Base-by-base conservation (phyloP, 495 filamentous ascomycete species). In the Aspergillus indologenus region DNA sequence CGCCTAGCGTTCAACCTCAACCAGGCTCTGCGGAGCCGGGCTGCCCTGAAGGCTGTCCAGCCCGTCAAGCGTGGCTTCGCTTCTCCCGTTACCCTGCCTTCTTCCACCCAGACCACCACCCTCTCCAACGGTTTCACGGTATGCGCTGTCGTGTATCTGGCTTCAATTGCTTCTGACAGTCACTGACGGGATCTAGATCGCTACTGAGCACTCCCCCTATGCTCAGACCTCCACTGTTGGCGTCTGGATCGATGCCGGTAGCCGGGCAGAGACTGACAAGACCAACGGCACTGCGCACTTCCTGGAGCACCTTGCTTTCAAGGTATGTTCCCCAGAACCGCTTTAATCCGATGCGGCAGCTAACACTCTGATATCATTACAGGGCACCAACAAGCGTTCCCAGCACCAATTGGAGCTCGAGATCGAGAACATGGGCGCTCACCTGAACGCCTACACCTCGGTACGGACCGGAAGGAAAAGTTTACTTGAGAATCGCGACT, bases 231-330 rank as follows among this genome's bases (percentile, higher is more conserved):
- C 91, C 65, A 99, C 94, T 49, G 95, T 98, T 66, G 94, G 94
- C 69, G 90, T 99, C 47, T 99, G 95, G 90, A 98, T 99, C 74
- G 95, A 99, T 81, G 92, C 94, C 64, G 94, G 94, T 75, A 95
- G 90, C 76, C 85, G 94, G 74, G 92, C 94, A 75, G 94, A 99
- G 85, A 99, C 94, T 65, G 90, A 94, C 79, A 90, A 88, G 85
- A 96, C 92, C 68, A 98, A 96, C 82, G 94, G 94, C 79, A 98
- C 95, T 60, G 94, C 94, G 61, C 94, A 99, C 82, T 99, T 98
- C 84, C 85, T 99, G 62, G 94, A 99, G 81, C 94, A 99, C 79
- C 84, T 99, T 73, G 95, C 95, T 67, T 99, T 99, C 85, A 99
- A 99, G 88, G 92, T 96, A 57, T 43, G 61, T 50, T 60, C 7